phyloP scores from a whole-genome alignment of 345 rosid genomes.

The Rhizophora mangle region DNA sequence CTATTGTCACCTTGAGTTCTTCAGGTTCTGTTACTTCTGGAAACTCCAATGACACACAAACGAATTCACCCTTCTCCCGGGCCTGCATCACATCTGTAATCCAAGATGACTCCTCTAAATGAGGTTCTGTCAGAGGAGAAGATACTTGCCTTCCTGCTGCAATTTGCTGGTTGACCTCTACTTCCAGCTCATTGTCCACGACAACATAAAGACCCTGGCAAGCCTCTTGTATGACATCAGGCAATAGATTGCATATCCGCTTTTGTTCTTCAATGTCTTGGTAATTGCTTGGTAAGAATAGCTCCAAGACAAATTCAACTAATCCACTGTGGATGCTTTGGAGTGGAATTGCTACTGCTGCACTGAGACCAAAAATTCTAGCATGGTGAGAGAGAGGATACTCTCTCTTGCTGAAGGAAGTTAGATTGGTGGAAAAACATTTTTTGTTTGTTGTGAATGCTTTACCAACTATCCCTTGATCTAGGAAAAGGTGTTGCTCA shows the following conservation, averaged over 20 bases:
- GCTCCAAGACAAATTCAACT: slow-evolving; percentile 34
- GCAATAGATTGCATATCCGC: slow-evolving; percentile 15
- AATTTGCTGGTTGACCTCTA: slow-evolving; percentile 29
- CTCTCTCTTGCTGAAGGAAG: slow-evolving; percentile 51
- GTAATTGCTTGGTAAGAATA: slow-evolving; percentile 38
- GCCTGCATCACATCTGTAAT: slow-evolving; percentile 48
- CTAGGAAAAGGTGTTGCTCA: slow-evolving; percentile 64
- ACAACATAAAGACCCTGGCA: slow-evolving; percentile 24
- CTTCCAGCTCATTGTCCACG: slow-evolving; percentile 26
- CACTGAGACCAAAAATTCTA: slow-evolving; percentile 27
- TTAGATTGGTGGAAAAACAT: slow-evolving; percentile 54
- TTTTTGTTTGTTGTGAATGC: slow-evolving; percentile 52
- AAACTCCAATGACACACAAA: slow-evolving; percentile 55
- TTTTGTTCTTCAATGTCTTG: slow-evolving; percentile 22
- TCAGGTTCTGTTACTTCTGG: slow-evolving; percentile 42
- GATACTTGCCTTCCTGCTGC: slow-evolving; percentile 21
- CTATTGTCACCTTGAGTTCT: slow-evolving; percentile 47
- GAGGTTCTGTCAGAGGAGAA: slow-evolving; percentile 36
- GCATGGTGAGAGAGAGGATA: slow-evolving; percentile 80
- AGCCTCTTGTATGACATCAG: slow-evolving; percentile 17
- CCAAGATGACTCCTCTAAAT: slow-evolving; percentile 49
- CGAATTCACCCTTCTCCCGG: slow-evolving; percentile 50
- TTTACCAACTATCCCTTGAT: slow-evolving; percentile 77
- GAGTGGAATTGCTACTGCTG: slow-evolving; percentile 36
- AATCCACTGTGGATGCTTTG: slow-evolving; percentile 19